Conservation (phyloP, 2,329 filamentous ascomycete genomes). For the Phyllosticta paracitricarpa region DNA sequence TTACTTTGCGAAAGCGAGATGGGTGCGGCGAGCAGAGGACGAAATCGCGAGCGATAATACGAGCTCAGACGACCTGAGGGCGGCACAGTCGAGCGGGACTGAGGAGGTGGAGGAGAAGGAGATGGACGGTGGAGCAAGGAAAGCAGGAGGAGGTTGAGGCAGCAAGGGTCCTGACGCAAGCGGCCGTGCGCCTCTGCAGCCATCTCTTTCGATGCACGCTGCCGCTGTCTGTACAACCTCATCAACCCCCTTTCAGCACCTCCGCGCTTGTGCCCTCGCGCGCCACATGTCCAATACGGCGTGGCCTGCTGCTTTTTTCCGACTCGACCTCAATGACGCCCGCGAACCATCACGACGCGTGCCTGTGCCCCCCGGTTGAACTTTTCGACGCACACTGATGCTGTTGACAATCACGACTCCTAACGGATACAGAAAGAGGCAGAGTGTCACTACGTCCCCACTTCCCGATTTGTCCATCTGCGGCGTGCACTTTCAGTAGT, state of each 20-base stretch:
- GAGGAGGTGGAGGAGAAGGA: not conserved
- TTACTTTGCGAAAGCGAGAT: not conserved
- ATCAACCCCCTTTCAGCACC: conserved; percentile 2
- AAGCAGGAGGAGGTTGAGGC: not conserved
- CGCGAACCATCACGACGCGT: conserved; percentile 9
- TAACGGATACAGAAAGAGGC: not conserved
- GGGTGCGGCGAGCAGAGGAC: not conserved
- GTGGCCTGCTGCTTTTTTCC: conserved; percentile 5
- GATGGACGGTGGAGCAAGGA: not conserved
- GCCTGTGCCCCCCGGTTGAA: conserved; percentile 5
- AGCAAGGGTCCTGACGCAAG: not conserved
- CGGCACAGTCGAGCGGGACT: not conserved
- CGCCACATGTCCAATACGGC: conserved; percentile 2
- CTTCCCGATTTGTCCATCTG: not conserved
- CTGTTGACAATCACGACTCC: not conserved
- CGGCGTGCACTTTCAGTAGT: not conserved
- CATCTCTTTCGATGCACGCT: not conserved
- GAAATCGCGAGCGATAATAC: not conserved
- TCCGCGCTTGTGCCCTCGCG: conserved; percentile 3
- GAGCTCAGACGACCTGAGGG: not conserved
- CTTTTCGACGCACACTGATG: not conserved
- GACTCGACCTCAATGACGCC: conserved; percentile 6
- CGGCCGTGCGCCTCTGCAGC: not conserved
- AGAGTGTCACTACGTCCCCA: not conserved
- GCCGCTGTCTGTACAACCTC: conserved; percentile 1